Percentiles rank a stretch among this genome's conserved stretches.
Evolutionary conservation across 768 basidiomycete species (phyloP).

Genomic region (Panaeolus cyanescens): DNA sequence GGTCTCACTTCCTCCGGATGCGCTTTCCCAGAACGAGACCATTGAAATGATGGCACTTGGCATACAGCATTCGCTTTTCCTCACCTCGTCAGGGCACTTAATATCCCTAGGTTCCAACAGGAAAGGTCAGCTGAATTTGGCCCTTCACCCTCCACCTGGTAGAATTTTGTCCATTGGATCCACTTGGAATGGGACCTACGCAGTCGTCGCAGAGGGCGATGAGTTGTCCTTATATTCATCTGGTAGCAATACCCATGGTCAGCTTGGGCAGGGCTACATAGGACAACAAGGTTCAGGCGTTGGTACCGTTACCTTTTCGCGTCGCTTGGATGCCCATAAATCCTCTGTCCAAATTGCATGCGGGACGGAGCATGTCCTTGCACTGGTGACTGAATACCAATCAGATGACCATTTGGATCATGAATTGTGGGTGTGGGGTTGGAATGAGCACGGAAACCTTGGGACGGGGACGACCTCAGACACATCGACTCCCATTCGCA

Average conservation of each 20-base stretch:
- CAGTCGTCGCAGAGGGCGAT: constrained; percentile 27
- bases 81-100: constrained; percentile 57
- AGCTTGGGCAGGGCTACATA: constrained; percentile 53
- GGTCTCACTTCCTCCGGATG: constrained; percentile 28
- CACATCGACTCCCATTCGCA: constrained; percentile 43
- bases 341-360: constrained; percentile 49
- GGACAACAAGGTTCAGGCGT: constrained; percentile 1
- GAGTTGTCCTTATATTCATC: constrained; percentile 37
- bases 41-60: constrained; percentile 38
- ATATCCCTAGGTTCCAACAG: constrained; percentile 67
- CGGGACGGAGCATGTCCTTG: constrained; percentile 86
- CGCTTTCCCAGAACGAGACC: constrained; percentile 21
- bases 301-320: constrained; percentile 10
- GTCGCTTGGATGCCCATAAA: constrained; percentile 16
- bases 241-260: constrained; percentile 64
- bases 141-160: constrained; percentile 19
- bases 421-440: constrained; percentile 88
- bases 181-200: constrained; percentile 84
- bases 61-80: constrained; percentile 48
- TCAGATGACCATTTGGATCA: background rate
- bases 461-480: constrained; percentile 67
- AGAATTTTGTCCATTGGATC: constrained; percentile 45
- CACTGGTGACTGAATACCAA: constrained; percentile 20
- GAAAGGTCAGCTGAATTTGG: constrained; percentile 61
- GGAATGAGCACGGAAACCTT: constrained; percentile 98